Conservation (phyloP, 225 moss, liverwort and hornwort genomes). For the Pleurozium schreberi region DNA sequence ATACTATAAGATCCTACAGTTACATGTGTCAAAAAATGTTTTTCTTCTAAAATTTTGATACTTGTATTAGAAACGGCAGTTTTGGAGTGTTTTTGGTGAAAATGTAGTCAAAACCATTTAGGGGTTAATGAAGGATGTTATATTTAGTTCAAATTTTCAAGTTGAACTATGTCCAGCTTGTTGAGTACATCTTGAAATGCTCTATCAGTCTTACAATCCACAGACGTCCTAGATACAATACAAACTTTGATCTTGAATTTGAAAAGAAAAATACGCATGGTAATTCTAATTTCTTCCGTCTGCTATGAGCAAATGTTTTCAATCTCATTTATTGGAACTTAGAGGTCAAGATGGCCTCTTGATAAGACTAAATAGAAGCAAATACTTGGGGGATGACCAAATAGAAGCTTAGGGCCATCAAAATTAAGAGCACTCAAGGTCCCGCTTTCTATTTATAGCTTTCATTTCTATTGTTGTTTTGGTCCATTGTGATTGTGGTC, state of each 20-base stretch:
- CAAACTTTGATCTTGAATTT: not conserved
- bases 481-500: accelerated
- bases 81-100: too few relatives aligned
- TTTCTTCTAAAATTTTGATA: too few relatives aligned
- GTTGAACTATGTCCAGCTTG: accelerated
- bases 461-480: not conserved
- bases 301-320: not conserved
- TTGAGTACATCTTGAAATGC: not conserved
- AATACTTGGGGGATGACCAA: not conserved
- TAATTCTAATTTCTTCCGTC: not conserved
- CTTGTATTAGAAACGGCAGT: too few relatives aligned
- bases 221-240: accelerated
- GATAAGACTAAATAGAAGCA: not conserved
- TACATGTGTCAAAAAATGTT: too few relatives aligned
- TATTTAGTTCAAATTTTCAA: not conserved
- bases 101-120: too few relatives aligned
- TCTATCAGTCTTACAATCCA: not conserved
- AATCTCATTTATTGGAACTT: too few relatives aligned
- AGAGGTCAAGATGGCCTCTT: too few relatives aligned
- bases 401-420: not conserved
- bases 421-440: not conserved
- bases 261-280: too few relatives aligned
- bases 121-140: not conserved
- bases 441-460: not conserved
- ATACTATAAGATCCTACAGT: too few relatives aligned